Evolutionary conservation across 164 flowering plant genomes (phyloP).

Genomic region (Annona cherimola): DNA sequence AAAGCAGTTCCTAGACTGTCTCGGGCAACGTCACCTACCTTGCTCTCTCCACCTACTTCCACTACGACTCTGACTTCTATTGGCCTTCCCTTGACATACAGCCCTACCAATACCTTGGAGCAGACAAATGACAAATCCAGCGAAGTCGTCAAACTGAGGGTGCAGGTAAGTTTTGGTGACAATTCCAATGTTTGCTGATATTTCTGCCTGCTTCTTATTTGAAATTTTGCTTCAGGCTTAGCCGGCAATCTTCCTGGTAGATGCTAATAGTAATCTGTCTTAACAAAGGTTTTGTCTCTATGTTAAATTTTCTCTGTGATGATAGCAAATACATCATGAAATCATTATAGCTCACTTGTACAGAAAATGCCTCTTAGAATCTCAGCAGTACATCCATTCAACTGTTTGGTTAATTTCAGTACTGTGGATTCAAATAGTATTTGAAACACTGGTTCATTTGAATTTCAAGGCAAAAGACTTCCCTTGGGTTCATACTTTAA

Average conservation of each 20-base stretch:
- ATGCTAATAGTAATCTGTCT: too few relatives aligned
- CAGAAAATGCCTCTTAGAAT: not conserved
- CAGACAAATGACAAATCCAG: conserved; percentile 33
- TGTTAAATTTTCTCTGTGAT: not conserved
- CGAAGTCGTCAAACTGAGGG: conserved; percentile 46
- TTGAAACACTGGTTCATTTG: not conserved
- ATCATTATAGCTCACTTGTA: not conserved
- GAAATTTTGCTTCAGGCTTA: too few relatives aligned
- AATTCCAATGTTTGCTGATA: not conserved
- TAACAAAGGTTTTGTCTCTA: not conserved
- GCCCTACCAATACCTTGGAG: conserved; percentile 29
- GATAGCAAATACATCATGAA: not conserved
- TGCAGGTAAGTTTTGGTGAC: conserved; percentile 46
- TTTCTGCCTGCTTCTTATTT: too few relatives aligned
- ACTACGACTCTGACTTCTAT: conserved; percentile 17
- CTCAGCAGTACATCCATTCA: not conserved
- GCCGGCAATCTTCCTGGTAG: too few relatives aligned
- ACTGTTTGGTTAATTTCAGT: too few relatives aligned
- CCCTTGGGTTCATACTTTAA: too few relatives aligned
- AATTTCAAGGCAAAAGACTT: not conserved
- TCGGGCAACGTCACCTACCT: conserved; percentile 54
- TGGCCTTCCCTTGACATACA: conserved; percentile 29
- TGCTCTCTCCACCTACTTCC: conserved; percentile 43
- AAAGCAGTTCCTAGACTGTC: conserved; percentile 53
- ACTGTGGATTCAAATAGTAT: too few relatives aligned